Conservation (phyloP, 2,329 filamentous ascomycete genomes). For the Huntiella omanensis region DNA sequence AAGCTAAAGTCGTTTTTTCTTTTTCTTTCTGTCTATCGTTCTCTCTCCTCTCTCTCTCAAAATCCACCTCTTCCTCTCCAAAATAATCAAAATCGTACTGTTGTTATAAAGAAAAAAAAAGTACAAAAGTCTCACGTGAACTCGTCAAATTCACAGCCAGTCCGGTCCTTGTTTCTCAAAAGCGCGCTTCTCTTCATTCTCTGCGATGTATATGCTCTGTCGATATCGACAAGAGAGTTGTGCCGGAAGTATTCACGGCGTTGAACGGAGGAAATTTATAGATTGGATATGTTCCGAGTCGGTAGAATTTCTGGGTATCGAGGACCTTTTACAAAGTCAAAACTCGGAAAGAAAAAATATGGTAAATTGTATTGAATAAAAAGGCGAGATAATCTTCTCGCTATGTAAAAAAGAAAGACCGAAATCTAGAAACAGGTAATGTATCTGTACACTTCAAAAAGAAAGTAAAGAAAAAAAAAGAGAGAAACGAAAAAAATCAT, state of each 20-base stretch:
- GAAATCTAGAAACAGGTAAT: neutral
- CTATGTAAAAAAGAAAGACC: neutral
- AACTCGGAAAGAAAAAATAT: too few species aligned
- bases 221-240: neutral
- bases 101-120: neutral
- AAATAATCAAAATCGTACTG: too few species aligned
- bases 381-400: neutral
- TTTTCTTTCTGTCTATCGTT: too few species aligned
- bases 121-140: constrained; percentile 11
- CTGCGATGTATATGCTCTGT: constrained; percentile 4
- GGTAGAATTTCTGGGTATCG: too few species aligned
- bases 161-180: constrained; percentile 12
- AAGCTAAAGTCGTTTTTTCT: too few species aligned
- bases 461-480: neutral
- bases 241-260: constrained; percentile 1
- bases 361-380: neutral
- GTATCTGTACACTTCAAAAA: neutral
- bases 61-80: too few species aligned
- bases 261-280: neutral
- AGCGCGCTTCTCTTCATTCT: constrained; percentile 12
- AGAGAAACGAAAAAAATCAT: neutral
- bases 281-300: neutral
- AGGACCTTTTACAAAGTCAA: neutral
- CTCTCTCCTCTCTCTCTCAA: too few species aligned
- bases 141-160: constrained; percentile 13